These are phyloP conservation scores for Scheffersomyces coipomensis DNA, from an alignment of 805 yeast genomes.

Conservation along the genomic window DNA sequence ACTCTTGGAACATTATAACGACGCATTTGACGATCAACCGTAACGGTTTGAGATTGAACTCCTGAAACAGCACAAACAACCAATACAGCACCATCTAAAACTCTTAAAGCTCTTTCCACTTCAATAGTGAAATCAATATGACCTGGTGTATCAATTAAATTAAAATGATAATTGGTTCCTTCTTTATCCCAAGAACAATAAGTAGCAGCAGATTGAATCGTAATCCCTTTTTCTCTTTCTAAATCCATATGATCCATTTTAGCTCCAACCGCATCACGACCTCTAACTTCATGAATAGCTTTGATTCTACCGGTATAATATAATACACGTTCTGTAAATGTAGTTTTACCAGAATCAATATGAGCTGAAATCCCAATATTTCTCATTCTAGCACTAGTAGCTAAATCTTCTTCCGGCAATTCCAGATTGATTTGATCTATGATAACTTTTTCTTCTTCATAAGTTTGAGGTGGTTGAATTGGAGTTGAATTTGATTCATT, in stretches of 20 bases:
- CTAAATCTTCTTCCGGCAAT: slow-evolving; percentile 51
- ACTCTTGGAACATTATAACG: slow-evolving; percentile 96
- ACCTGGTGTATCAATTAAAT: slow-evolving; percentile 97
- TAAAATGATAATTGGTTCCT: slow-evolving; percentile 71
- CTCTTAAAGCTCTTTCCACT: slow-evolving; percentile 98
- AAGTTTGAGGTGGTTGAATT: slow-evolving; percentile 41
- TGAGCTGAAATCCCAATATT: slow-evolving; percentile 98
- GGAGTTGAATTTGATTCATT: neutral
- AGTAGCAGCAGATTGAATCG: slow-evolving; percentile 98
- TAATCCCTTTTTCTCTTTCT: slow-evolving; percentile 97
- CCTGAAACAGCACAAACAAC: slow-evolving; percentile 99
- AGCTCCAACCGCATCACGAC: slow-evolving; percentile 97
- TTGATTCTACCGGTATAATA: slow-evolving; percentile 96
- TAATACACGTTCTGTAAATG: slow-evolving; percentile 95
- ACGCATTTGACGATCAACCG: slow-evolving; percentile 98
- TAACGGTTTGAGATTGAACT: slow-evolving; percentile 97
- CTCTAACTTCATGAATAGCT: slow-evolving; percentile 95
- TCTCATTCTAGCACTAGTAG: slow-evolving; percentile 62
- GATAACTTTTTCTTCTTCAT: slow-evolving; percentile 72
- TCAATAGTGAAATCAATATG: slow-evolving; percentile 98
- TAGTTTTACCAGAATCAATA: slow-evolving; percentile 97
- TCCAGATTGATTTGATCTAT: slow-evolving; percentile 55
- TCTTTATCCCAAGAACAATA: slow-evolving; percentile 94
- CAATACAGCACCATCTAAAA: slow-evolving; percentile 95
- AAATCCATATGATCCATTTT: slow-evolving; percentile 99